Conservation (phyloP, 129 eudicot genomes). For the Logfia minima region DNA sequence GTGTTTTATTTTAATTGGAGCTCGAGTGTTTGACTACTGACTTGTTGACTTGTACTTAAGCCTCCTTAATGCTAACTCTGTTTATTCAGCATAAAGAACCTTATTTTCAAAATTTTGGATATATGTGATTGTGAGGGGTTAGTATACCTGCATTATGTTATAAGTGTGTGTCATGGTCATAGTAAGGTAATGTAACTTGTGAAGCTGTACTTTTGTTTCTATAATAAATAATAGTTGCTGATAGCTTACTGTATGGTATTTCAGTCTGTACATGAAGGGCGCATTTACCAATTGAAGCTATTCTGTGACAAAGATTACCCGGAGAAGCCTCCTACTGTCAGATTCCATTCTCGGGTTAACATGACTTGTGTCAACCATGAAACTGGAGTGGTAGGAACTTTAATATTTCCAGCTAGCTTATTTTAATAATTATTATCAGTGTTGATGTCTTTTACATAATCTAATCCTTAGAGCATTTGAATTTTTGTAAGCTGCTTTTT, state of each 20-base stretch:
- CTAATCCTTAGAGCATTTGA: background rate
- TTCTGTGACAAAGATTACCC: slow-evolving; percentile 1
- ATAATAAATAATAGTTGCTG: background rate
- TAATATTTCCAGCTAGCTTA: background rate
- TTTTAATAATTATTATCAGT: background rate
- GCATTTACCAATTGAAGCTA: slow-evolving; percentile 9
- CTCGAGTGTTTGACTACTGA: background rate
- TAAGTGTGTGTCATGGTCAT: background rate
- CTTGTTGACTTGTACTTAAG: background rate
- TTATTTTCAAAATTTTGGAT: background rate
- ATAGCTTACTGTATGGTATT: background rate
- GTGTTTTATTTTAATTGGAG: background rate
- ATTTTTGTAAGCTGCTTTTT: background rate
- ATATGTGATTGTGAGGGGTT: background rate
- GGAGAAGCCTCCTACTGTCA: slow-evolving; percentile 14
- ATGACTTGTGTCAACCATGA: slow-evolving; percentile 14
- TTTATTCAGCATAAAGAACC: background rate
- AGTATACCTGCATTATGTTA: background rate
- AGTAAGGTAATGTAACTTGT: background rate
- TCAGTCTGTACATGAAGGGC: slow-evolving; percentile 17
- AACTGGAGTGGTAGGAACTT: slow-evolving; percentile 14
- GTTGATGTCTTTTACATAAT: background rate
- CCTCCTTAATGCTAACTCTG: background rate
- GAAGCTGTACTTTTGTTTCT: background rate
- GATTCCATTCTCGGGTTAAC: slow-evolving; percentile 13